phyloP scores from a whole-genome alignment of 1,284 basidiomycete species.

The Tremellales sp. region DNA sequence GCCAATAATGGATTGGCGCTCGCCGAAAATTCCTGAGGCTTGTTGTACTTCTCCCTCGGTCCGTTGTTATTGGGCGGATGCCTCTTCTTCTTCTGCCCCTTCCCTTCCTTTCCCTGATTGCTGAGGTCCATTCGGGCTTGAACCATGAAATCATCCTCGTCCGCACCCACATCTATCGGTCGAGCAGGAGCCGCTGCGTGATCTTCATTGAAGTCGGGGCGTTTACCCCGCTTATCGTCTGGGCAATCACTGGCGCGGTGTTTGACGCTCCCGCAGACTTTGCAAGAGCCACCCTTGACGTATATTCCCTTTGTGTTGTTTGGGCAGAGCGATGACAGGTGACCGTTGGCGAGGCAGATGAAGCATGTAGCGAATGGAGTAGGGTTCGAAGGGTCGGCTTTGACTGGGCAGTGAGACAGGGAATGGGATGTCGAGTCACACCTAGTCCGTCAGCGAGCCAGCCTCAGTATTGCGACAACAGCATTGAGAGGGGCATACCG shows the following conservation, averaged over 20 bases:
- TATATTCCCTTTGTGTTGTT: conserved; percentile 80
- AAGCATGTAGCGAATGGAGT: conserved; percentile 89
- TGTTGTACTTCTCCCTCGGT: conserved; percentile 20
- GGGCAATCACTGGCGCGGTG: conserved; percentile 83
- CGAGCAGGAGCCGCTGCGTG: conserved; percentile 13
- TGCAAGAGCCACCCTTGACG: conserved; percentile 85
- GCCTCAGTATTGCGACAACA: background rate
- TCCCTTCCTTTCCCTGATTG: conserved; percentile 52
- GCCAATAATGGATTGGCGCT: background rate
- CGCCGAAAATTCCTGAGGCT: conserved; percentile 1
- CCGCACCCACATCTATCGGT: conserved; percentile 60
- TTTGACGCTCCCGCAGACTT: conserved; percentile 74
- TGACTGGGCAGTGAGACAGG: conserved; percentile 69
- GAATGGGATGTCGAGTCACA: conserved; percentile 79
- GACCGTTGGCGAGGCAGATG: conserved; percentile 75
- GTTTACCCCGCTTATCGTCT: conserved; percentile 47
- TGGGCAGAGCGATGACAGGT: conserved; percentile 75
- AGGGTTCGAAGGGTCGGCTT: conserved; percentile 61
- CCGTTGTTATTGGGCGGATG: conserved; percentile 39
- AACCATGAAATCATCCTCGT: conserved; percentile 89
- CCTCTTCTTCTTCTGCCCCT: conserved; percentile 21
- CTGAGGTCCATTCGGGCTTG: conserved; percentile 65
- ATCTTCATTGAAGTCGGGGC: conserved; percentile 16
- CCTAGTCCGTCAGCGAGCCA: conserved; percentile 50
- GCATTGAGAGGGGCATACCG: conserved; percentile 53